These are phyloP conservation scores for Colletotrichum truncatum DNA, from an alignment of 2,329 filamentous ascomycete genomes.

Conservation along the genomic window DNA sequence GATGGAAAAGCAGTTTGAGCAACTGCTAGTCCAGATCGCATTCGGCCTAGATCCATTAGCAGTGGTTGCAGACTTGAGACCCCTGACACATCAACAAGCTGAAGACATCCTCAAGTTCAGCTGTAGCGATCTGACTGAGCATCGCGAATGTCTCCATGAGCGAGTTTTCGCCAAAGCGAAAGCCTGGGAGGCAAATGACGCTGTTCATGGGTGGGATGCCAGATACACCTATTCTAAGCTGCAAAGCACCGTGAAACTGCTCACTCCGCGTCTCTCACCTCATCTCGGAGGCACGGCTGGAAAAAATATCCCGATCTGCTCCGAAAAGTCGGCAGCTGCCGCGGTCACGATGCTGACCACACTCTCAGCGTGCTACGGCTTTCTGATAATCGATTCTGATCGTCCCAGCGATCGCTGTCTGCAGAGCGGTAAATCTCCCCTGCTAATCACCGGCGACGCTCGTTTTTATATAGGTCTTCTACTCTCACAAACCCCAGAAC, in stretches of 20 bases:
- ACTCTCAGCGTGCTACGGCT: not conserved
- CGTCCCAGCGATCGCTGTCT: not conserved
- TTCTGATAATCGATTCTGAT: not conserved
- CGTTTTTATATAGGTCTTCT: no score
- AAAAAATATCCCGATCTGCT: not conserved
- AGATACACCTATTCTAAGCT: not conserved
- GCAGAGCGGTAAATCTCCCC: no score
- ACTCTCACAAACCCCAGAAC: no score
- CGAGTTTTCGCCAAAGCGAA: not conserved
- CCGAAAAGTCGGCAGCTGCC: slow-evolving; percentile 1
- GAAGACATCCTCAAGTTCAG: slow-evolving; percentile 4
- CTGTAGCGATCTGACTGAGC: not conserved
- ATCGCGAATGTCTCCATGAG: not conserved
- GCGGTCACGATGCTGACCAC: not conserved
- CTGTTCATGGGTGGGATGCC: not conserved
- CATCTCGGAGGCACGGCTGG: not conserved
- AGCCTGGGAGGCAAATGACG: not conserved
- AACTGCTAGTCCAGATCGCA: not conserved
- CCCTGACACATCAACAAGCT: slow-evolving; percentile 2
- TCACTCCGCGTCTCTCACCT: not conserved
- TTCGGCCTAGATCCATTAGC: not conserved
- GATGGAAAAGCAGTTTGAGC: not conserved
- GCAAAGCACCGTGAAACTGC: not conserved
- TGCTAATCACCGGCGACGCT: no score
- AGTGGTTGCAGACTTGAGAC: not conserved